A percentile compares a stretch with the other conserved stretches of the same genome.
Conservation (phyloP, 768 basidiomycete genomes). For the Lentinus brumalis region DNA sequence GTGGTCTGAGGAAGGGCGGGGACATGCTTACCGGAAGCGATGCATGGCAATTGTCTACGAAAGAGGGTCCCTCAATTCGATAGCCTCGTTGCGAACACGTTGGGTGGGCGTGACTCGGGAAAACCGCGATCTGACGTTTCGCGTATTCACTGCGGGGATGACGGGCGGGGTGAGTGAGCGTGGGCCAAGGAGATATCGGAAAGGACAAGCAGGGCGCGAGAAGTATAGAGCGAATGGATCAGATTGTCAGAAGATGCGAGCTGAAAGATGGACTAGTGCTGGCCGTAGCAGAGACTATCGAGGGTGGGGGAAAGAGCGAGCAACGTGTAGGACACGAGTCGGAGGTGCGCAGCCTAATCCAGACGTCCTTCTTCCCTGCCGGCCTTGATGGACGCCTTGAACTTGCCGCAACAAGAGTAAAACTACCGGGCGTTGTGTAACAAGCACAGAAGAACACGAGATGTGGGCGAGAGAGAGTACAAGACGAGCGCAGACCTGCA, state of each 20-base stretch:
- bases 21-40: constrained; percentile 74
- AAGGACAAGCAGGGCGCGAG: constrained; percentile 13
- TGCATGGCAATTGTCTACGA: constrained; percentile 50
- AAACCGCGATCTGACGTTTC: constrained; percentile 16
- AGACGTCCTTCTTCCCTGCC: constrained; percentile 14
- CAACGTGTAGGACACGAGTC: constrained; percentile 84
- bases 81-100: constrained; percentile 73
- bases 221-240: constrained; percentile 16
- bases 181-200: constrained; percentile 12
- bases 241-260: constrained; percentile 21
- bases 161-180: neutral
- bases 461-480: neutral
- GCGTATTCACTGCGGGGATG: constrained; percentile 14
- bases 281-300: neutral
- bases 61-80: constrained; percentile 21
- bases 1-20: constrained; percentile 31
- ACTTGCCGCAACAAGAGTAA: constrained; percentile 13
- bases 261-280: constrained; percentile 6
- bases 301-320: constrained; percentile 42
- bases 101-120: constrained; percentile 36
- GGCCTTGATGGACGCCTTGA: constrained; percentile 12
- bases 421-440: neutral
- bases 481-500: neutral
- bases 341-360: constrained; percentile 32
- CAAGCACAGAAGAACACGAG: neutral